A percentile compares a stretch with the other conserved stretches of the same genome.
Conservation (phyloP, 202 grass and related monocot genomes). For the Carex arenaria region DNA sequence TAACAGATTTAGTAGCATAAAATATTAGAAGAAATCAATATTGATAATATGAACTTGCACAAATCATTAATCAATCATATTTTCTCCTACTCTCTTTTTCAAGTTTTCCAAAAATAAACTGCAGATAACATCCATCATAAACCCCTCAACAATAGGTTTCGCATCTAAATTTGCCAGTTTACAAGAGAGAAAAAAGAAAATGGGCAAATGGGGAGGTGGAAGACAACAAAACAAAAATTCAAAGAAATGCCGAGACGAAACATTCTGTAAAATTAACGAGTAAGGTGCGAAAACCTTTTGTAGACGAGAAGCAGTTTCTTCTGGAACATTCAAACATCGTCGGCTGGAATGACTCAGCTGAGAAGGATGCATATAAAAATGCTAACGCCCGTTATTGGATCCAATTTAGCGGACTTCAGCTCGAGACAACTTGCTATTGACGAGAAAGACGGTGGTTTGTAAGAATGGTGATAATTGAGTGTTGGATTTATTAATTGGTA, state of each 20-base stretch:
- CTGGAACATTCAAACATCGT: background rate
- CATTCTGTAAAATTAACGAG: background rate
- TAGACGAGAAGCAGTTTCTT: no score
- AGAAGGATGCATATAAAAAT: background rate
- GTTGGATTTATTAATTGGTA: no score
- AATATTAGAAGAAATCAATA: background rate
- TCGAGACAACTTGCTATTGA: slow-evolving; percentile 14
- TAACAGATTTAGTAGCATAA: background rate
- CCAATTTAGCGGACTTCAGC: background rate
- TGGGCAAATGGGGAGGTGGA: background rate
- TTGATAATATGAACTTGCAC: background rate
- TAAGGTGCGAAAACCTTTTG: background rate
- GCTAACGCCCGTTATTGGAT: slow-evolving; percentile 26
- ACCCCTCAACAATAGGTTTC: no score
- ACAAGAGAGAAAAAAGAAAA: background rate
- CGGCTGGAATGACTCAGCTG: slow-evolving; percentile 3
- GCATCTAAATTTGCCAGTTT: no score
- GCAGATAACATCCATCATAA: no score
- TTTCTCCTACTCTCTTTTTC: no score
- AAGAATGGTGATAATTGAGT: no score
- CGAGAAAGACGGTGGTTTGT: background rate
- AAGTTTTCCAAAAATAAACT: no score
- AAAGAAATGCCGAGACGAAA: background rate
- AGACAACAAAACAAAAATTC: background rate
- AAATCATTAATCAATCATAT: no score